phyloP scores from a whole-genome alignment of 2,329 filamentous ascomycete species.

The Tolypocladium tundrense region DNA sequence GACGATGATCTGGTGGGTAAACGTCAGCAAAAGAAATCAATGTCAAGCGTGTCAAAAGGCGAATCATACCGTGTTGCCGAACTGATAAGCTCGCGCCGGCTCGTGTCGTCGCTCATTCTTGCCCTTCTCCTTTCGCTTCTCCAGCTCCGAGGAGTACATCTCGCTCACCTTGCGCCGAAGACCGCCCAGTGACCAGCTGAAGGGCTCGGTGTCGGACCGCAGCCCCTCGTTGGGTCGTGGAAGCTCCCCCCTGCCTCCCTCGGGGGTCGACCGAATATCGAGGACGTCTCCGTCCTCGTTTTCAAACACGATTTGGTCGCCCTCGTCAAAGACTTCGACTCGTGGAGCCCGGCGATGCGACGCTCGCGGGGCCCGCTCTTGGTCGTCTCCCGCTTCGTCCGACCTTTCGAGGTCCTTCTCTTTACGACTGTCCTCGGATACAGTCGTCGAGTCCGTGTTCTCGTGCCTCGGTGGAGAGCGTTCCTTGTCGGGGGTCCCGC shows the following conservation, averaged over 20 bases:
- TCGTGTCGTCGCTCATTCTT: slow-evolving; percentile 53
- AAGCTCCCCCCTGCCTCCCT: background rate
- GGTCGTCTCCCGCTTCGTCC: slow-evolving; percentile 11
- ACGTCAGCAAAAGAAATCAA: background rate
- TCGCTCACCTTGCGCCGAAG: slow-evolving; percentile 40
- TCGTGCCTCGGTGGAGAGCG: slow-evolving; percentile 16
- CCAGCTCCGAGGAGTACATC: slow-evolving; percentile 49
- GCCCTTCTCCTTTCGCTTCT: slow-evolving; percentile 51
- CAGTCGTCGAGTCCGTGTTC: slow-evolving; percentile 21
- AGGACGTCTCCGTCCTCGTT: slow-evolving; percentile 82
- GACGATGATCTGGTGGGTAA: slow-evolving; percentile 58
- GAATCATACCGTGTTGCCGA: slow-evolving; percentile 60
- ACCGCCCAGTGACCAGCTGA: slow-evolving; percentile 22
- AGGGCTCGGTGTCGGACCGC: slow-evolving; percentile 2
- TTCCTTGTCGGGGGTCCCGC: slow-evolving; percentile 18
- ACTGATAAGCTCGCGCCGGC: slow-evolving; percentile 75
- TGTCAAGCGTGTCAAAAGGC: background rate
- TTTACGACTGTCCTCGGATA: slow-evolving; percentile 20
- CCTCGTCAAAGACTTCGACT: slow-evolving; percentile 72
- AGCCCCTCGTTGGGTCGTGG: slow-evolving; percentile 1
- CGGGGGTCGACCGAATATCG: slow-evolving; percentile 38
- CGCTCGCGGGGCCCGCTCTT: background rate
- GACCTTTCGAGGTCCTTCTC: slow-evolving; percentile 17
- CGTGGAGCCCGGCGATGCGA: slow-evolving; percentile 10
- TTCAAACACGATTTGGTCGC: slow-evolving; percentile 69